phyloP scores from a whole-genome alignment of 345 rosid species.

The Aethionema arabicum region DNA sequence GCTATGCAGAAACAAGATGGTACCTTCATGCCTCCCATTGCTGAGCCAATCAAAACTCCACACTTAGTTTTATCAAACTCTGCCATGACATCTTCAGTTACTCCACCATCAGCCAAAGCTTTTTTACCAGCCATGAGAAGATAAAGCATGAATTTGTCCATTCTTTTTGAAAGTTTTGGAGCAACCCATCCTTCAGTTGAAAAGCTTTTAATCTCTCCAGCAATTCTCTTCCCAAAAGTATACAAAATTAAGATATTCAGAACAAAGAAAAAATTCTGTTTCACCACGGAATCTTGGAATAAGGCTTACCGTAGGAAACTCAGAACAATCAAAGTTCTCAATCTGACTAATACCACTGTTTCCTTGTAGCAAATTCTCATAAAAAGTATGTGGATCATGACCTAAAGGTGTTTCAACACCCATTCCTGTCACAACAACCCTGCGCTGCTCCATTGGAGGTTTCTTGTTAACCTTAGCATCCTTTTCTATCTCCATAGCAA shows the following conservation, averaged over 20 bases:
- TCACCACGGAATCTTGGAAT: conserved; percentile 23
- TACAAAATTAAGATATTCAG: conserved; percentile 6
- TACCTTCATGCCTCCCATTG: conserved; percentile 96
- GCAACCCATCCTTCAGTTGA: conserved; percentile 88
- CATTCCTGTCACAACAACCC: conserved; percentile 97
- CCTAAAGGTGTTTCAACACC: conserved; percentile 88
- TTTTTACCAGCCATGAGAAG: conserved; percentile 92
- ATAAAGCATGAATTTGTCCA: conserved; percentile 98
- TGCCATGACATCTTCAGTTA: conserved; percentile 73
- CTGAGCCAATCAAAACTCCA: conserved; percentile 94
- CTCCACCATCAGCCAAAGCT: conserved; percentile 86
- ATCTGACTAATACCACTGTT: conserved; percentile 83
- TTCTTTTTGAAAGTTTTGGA: conserved; percentile 83
- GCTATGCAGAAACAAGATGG: background rate
- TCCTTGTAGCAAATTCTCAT: conserved; percentile 84
- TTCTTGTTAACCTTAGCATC: conserved; percentile 56
- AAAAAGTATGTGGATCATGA: conserved; percentile 70
- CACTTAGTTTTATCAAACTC: conserved; percentile 77
- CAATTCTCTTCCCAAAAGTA: conserved; percentile 61
- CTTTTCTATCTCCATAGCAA: conserved; percentile 59
- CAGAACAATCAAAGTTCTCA: conserved; percentile 81
- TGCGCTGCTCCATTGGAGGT: conserved; percentile 61
- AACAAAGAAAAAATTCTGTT: conserved; percentile 14
- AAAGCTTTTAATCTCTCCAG: conserved; percentile 84
- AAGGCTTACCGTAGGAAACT: conserved; percentile 67